phyloP scores from a whole-genome alignment of 768 basidiomycete species.

The Mycena kentingensis region DNA sequence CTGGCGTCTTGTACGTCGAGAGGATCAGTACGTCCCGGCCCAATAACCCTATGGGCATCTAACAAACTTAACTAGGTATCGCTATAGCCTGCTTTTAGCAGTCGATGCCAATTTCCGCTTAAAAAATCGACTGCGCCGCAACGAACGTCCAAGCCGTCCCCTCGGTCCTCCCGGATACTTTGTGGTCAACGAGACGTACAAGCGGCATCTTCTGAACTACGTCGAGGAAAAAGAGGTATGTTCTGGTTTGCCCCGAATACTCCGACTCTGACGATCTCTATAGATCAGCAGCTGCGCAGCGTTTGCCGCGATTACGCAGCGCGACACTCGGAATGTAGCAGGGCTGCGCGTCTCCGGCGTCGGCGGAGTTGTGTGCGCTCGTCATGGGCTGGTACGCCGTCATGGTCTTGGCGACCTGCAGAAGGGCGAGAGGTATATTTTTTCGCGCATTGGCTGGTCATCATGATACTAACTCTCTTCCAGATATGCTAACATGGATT shows the following conservation, averaged over 20 bases:
- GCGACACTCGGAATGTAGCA: constrained; percentile 15
- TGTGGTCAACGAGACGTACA: constrained; percentile 12
- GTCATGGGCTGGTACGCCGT: constrained; percentile 17
- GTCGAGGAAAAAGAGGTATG: constrained; percentile 12
- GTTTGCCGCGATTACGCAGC: constrained; percentile 20
- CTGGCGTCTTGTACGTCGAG: constrained; percentile 9
- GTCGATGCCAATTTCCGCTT: constrained; percentile 25
- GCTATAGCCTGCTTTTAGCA: constrained; percentile 11
- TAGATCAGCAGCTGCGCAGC: constrained; percentile 22
- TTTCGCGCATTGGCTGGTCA: too few relatives aligned
- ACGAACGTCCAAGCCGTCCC: constrained; percentile 10
- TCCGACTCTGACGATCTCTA: neutral
- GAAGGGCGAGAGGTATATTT: constrained; percentile 26
- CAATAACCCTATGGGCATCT: too few relatives aligned
- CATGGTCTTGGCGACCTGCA: constrained; percentile 26
- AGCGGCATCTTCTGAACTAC: constrained; percentile 1
- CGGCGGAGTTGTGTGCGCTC: constrained; percentile 11
- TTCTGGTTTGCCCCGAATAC: neutral
- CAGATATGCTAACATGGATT: too few relatives aligned
- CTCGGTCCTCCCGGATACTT: constrained; percentile 13
- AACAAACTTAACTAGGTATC: too few relatives aligned
- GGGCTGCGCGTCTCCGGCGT: constrained; percentile 14
- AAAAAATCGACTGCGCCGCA: constrained; percentile 9
- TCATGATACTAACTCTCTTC: too few relatives aligned
- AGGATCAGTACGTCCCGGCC: too few relatives aligned